Percentiles rank a stretch among this genome's conserved stretches.
Conservation (phyloP, 2,329 filamentous ascomycete species). For the Pseudogymnoascus sp. region DNA sequence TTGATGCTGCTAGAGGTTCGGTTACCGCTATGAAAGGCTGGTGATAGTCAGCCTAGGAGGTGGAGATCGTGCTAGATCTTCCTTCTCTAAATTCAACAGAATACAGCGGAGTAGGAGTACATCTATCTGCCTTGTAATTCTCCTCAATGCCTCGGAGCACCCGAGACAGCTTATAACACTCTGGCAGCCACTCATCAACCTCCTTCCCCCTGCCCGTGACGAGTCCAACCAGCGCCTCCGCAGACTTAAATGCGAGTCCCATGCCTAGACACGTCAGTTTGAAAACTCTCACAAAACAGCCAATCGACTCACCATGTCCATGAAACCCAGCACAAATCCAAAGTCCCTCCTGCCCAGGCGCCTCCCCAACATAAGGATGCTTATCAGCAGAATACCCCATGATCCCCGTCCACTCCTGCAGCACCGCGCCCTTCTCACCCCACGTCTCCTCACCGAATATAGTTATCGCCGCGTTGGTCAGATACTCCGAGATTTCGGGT, state of each 20-base stretch:
- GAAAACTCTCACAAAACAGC: not conserved
- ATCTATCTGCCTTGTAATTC: not conserved
- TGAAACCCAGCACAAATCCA: slow-evolving; percentile 24
- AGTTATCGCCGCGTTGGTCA: slow-evolving; percentile 31
- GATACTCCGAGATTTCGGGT: slow-evolving; percentile 33
- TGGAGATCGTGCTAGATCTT: no score
- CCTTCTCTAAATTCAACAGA: no score
- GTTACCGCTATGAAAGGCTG: no score
- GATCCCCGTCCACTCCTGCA: slow-evolving; percentile 46
- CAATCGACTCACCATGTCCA: slow-evolving; percentile 20
- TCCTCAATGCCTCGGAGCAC: not conserved
- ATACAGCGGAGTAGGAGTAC: no score
- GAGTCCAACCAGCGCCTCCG: slow-evolving; percentile 18
- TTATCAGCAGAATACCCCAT: slow-evolving; percentile 50
- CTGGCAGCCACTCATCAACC: slow-evolving; percentile 19
- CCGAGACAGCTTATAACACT: slow-evolving; percentile 13
- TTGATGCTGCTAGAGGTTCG: no score
- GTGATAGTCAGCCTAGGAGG: no score
- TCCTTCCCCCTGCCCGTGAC: slow-evolving; percentile 15
- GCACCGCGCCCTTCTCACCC: slow-evolving; percentile 40
- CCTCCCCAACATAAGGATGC: slow-evolving; percentile 44
- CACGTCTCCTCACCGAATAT: slow-evolving; percentile 34
- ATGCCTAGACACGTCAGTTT: slow-evolving; percentile 11
- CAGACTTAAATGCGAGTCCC: slow-evolving; percentile 21
- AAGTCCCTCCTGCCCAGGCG: slow-evolving; percentile 33